A percentile compares a stretch with the other conserved stretches of the same genome.
These are phyloP conservation scores for Colletotrichum siamense DNA, from an alignment of 2,329 filamentous ascomycete species.

Conservation along the genomic window DNA sequence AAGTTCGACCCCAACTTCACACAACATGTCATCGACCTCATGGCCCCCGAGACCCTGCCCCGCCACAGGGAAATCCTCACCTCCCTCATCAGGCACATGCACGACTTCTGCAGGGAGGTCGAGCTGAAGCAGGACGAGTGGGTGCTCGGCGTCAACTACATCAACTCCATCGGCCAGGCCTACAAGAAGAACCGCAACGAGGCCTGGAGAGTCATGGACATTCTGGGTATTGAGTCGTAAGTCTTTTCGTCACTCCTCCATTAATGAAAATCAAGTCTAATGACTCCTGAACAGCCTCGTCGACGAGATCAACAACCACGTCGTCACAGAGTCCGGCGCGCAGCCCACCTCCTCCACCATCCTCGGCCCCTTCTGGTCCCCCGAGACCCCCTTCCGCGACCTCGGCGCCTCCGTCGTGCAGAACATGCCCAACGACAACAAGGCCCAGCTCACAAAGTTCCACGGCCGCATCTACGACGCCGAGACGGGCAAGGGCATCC, in stretches of 20 bases:
- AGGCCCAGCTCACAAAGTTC: slow-evolving; percentile 16
- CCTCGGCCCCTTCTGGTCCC: slow-evolving; percentile 23
- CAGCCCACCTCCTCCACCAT: slow-evolving; percentile 20
- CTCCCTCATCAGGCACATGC: slow-evolving; percentile 20
- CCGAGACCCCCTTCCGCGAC: slow-evolving; percentile 24
- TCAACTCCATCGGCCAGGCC: slow-evolving; percentile 23
- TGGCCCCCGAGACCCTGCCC: slow-evolving; percentile 21
- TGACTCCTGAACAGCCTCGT: background rate
- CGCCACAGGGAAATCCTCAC: slow-evolving; percentile 16
- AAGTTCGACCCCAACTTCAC: slow-evolving; percentile 24
- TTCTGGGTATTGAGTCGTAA: slow-evolving; percentile 20
- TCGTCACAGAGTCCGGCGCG: slow-evolving; percentile 13
- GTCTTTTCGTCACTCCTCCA: no score
- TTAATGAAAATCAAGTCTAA: background rate
- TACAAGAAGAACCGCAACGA: slow-evolving; percentile 25
- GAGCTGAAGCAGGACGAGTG: slow-evolving; percentile 22
- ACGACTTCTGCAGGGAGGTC: slow-evolving; percentile 20
- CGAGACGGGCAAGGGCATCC: slow-evolving; percentile 28
- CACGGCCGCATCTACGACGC: slow-evolving; percentile 23
- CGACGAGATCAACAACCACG: slow-evolving; percentile 22
- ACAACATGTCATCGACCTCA: slow-evolving; percentile 23
- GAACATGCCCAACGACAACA: slow-evolving; percentile 18
- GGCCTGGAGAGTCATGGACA: slow-evolving; percentile 22
- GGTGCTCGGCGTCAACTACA: slow-evolving; percentile 22
- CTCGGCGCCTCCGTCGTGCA: slow-evolving; percentile 20